Conservation (phyloP, 768 basidiomycete genomes). For the Tricholoma bakamatsutake region DNA sequence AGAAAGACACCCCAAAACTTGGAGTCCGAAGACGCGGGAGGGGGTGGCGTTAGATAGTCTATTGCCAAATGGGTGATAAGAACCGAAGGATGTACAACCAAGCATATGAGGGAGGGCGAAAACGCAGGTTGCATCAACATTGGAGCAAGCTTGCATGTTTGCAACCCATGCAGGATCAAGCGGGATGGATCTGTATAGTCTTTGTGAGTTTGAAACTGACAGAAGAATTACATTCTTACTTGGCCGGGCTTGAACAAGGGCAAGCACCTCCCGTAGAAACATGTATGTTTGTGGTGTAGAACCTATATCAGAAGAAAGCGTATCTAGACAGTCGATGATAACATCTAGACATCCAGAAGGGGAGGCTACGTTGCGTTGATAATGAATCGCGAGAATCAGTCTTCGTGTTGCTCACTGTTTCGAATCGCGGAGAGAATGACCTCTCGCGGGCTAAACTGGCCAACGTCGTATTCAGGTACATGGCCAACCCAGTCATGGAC, state of each 20-base stretch:
- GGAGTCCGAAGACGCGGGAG: slow-evolving; percentile 49
- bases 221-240: slow-evolving; percentile 32
- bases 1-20: slow-evolving; percentile 82
- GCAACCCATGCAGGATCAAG: slow-evolving; percentile 52
- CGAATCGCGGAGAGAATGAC: slow-evolving; percentile 37
- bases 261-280: slow-evolving; percentile 43
- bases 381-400: slow-evolving; percentile 9
- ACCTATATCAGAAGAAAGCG: slow-evolving; percentile 50
- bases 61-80: slow-evolving; percentile 64
- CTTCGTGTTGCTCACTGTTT: slow-evolving; percentile 25
- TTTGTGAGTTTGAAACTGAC: not conserved
- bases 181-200: slow-evolving; percentile 44
- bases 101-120: slow-evolving; percentile 55
- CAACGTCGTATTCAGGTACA: slow-evolving; percentile 48
- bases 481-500: slow-evolving; percentile 44
- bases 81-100: slow-evolving; percentile 64
- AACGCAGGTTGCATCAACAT: slow-evolving; percentile 57
- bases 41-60: slow-evolving; percentile 68
- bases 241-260: slow-evolving; percentile 38
- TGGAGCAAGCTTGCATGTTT: slow-evolving; percentile 43
- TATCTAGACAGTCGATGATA: slow-evolving; percentile 70
- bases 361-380: slow-evolving; percentile 21
- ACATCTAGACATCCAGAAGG: slow-evolving; percentile 48
- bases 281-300: slow-evolving; percentile 48
- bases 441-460: slow-evolving; percentile 24